A percentile compares a stretch with the other conserved stretches of the same genome.
These are phyloP conservation scores for Trichoderma polysporum DNA, from an alignment of 2,329 filamentous ascomycete genomes.

Conservation along the genomic window DNA sequence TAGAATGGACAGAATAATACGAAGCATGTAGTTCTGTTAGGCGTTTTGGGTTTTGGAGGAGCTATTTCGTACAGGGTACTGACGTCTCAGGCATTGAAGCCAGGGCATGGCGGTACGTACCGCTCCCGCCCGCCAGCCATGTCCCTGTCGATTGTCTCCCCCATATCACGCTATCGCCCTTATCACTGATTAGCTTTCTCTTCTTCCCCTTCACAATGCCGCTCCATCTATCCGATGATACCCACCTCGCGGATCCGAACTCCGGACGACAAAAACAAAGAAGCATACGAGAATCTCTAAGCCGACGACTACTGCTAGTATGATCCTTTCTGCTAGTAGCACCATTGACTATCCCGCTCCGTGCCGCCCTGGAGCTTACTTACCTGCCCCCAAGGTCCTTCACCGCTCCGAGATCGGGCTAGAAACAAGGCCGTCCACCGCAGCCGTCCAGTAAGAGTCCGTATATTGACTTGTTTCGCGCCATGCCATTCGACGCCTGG, in stretches of 20 bases:
- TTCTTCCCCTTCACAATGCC: too few relatives aligned
- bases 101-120: neutral
- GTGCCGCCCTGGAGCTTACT: neutral
- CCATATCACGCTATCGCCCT: neutral
- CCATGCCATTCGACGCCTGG: neutral
- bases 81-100: neutral
- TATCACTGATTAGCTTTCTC: neutral
- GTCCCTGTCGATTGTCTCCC: neutral
- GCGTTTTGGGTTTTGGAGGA: neutral
- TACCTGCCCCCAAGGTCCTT: neutral
- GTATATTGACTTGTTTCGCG: neutral
- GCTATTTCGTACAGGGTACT: too few relatives aligned
- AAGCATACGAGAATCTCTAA: too few relatives aligned
- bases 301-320: neutral
- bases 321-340: neutral
- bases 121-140: neutral
- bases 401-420: slow-evolving; percentile 9
- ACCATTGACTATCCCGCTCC: neutral
- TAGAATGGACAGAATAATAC: too few relatives aligned
- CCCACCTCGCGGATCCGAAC: slow-evolving; percentile 6
- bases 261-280: neutral
- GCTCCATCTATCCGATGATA: neutral
- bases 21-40: too few relatives aligned
- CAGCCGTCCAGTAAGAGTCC: neutral
- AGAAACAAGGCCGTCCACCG: neutral